Conservation (phyloP, 139 green algal genomes). For the Haematococcus lacustris region DNA sequence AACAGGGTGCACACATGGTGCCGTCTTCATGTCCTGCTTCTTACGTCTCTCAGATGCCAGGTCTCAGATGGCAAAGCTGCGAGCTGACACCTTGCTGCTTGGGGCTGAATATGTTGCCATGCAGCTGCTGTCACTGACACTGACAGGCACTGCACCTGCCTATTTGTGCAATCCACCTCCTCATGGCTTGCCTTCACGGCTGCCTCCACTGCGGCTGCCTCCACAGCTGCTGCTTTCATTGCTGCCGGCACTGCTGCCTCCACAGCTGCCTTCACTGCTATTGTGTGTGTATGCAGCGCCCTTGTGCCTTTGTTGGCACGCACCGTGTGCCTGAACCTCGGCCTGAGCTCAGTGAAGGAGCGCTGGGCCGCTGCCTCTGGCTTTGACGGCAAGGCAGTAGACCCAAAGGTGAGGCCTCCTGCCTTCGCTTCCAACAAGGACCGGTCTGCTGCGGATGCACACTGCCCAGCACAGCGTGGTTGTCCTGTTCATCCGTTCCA, state of each 20-base stretch:
- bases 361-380: slow-evolving; percentile 67
- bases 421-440: no score
- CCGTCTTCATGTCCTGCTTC: no score
- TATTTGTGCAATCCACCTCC: background rate
- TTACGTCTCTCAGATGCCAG: no score
- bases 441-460: no score
- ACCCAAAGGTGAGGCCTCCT: slow-evolving; percentile 29
- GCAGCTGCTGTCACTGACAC: background rate
- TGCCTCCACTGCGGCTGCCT: no score
- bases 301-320: slow-evolving; percentile 78
- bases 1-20: no score
- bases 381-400: slow-evolving; percentile 48
- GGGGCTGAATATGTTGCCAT: background rate
- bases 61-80: no score
- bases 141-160: background rate
- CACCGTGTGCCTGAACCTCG: slow-evolving; percentile 77
- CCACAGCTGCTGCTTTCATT: no score
- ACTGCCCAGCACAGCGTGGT: background rate
- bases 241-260: no score
- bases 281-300: slow-evolving; percentile 34
- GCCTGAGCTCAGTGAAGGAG: slow-evolving; percentile 74
- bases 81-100: no score
- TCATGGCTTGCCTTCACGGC: no score
- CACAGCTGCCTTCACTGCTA: no score
- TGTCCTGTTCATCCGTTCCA: background rate